phyloP scores from a whole-genome alignment of 768 basidiomycete species.

The Termitomyces sp. region DNA sequence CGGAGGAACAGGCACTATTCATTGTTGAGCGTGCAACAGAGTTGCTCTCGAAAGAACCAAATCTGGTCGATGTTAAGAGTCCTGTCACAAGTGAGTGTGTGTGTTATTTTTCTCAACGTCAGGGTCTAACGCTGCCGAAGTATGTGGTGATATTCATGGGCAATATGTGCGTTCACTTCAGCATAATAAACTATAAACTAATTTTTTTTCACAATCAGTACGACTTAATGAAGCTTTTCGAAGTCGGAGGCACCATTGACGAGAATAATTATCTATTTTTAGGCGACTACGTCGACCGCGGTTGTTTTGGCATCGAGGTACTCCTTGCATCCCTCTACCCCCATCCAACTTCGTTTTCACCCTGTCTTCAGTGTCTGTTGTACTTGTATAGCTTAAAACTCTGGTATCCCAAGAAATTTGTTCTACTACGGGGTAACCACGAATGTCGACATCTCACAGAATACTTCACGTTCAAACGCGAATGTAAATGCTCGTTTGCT shows the following conservation, averaged over 20 bases:
- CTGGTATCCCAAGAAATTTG: constrained; percentile 77
- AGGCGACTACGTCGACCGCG: constrained; percentile 97
- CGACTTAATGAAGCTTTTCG: constrained; percentile 97
- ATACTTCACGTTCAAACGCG: constrained; percentile 97
- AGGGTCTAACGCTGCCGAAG: constrained; percentile 33
- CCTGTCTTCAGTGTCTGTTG: constrained; percentile 62
- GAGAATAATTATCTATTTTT: constrained; percentile 91
- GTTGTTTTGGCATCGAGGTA: constrained; percentile 78
- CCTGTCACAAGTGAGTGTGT: constrained; percentile 82
- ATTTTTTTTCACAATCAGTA: constrained; percentile 47
- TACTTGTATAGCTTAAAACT: constrained; percentile 95
- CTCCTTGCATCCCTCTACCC: constrained; percentile 6
- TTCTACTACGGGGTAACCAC: constrained; percentile 91
- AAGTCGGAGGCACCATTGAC: constrained; percentile 81
- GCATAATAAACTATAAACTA: not conserved
- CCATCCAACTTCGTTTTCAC: constrained; percentile 17
- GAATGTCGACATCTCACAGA: constrained; percentile 96
- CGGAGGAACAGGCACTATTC: constrained; percentile 80
- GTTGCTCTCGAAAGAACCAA: constrained; percentile 72
- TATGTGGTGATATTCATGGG: constrained; percentile 96
- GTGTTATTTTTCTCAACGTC: not conserved
- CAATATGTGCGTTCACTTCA: constrained; percentile 69
- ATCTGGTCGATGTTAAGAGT: constrained; percentile 81
- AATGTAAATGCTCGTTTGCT: constrained; percentile 54
- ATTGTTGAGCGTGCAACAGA: constrained; percentile 70